phyloP scores from a whole-genome alignment of 2,329 filamentous ascomycete species.

The Dryadomyces quercivorus region DNA sequence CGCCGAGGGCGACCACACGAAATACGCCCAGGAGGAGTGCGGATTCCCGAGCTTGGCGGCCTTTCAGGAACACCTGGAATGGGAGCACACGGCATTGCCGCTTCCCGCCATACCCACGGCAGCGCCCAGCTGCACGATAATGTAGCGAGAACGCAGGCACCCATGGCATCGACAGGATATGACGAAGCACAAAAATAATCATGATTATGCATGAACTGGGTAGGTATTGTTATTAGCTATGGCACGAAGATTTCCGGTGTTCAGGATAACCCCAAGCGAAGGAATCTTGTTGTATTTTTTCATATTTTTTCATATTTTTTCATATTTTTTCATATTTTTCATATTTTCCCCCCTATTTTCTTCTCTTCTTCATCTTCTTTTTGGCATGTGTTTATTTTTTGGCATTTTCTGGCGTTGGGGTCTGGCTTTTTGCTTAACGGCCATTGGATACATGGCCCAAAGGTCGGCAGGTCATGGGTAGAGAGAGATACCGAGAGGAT shows the following conservation, averaged over 20 bases:
- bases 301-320: background rate
- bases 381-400: background rate
- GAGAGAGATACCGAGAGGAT: too few species aligned
- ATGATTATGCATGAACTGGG: background rate
- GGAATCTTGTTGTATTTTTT: background rate
- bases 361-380: background rate
- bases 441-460: background rate
- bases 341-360: background rate
- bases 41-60: conserved; percentile 35
- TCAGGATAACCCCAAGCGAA: background rate
- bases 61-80: conserved; percentile 43
- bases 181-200: background rate
- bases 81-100: conserved; percentile 37
- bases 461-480: background rate
- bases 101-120: conserved; percentile 21
- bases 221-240: conserved; percentile 1
- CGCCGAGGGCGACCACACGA: conserved; percentile 37
- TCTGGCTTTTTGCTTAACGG: background rate
- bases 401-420: background rate
- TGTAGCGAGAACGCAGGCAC: conserved; percentile 3
- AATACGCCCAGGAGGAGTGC: conserved; percentile 32
- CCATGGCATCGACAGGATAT: background rate
- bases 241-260: background rate
- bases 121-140: conserved; percentile 25
- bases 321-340: background rate